phyloP scores from a whole-genome alignment of 2,329 filamentous ascomycete genomes.

The Aureobasidium uvarum region DNA sequence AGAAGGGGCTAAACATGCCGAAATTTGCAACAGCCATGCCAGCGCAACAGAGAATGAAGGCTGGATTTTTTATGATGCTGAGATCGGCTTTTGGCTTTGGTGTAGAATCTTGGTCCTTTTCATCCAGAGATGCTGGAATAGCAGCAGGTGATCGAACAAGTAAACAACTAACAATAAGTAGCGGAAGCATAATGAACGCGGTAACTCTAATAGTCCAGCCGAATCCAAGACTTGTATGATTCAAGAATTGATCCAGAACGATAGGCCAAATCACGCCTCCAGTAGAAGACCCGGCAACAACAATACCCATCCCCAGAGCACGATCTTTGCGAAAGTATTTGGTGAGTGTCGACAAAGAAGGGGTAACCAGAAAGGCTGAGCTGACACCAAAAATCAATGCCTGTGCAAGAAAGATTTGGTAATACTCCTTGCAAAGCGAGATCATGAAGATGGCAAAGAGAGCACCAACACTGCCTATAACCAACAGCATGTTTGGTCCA shows the following conservation, averaged over 20 bases:
- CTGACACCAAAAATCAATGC: conserved; percentile 47
- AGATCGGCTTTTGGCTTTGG: conserved; percentile 29
- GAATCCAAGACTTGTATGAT: conserved; percentile 49
- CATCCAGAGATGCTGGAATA: not conserved
- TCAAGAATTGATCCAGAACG: conserved; percentile 50
- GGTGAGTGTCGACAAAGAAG: conserved; percentile 48
- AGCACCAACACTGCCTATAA: conserved; percentile 1
- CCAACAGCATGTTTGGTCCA: conserved; percentile 30
- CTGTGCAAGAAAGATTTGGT: conserved; percentile 54
- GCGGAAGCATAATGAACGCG: conserved; percentile 51
- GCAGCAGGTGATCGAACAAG: not conserved
- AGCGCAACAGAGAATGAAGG: conserved; percentile 33
- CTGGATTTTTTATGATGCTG: conserved; percentile 29
- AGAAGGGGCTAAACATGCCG: conserved; percentile 42
- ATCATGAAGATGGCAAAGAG: conserved; percentile 45
- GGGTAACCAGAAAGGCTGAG: conserved; percentile 47
- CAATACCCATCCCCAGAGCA: conserved; percentile 49
- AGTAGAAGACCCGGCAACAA: conserved; percentile 49
- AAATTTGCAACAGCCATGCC: conserved; percentile 32
- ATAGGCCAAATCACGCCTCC: conserved; percentile 55
- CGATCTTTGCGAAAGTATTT: conserved; percentile 51
- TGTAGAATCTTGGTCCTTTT: conserved; percentile 8
- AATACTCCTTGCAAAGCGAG: conserved; percentile 49
- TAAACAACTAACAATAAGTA: conserved; percentile 41
- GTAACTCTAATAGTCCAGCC: conserved; percentile 54